Conservation (phyloP, 2,329 filamentous ascomycete genomes). For the Verruconis gallopava region DNA sequence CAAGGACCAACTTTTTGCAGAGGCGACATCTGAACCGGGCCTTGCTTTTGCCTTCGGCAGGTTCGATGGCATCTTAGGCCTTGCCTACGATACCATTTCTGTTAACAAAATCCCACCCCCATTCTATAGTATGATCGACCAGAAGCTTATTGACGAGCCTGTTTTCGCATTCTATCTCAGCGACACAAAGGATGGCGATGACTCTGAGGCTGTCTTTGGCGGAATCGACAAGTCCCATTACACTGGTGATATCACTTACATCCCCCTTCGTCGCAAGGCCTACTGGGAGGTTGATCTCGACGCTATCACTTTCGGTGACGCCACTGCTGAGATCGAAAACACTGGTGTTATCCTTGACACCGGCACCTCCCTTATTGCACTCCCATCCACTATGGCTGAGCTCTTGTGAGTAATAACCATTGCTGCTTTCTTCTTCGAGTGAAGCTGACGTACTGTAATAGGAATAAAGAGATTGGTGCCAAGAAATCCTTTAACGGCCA, state of each 20-base stretch:
- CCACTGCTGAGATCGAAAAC: conserved; percentile 78
- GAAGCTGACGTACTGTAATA: conserved; percentile 18
- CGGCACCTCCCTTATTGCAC: conserved; percentile 91
- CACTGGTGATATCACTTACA: conserved; percentile 77
- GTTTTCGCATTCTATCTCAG: conserved; percentile 96
- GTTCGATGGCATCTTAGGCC: conserved; percentile 91
- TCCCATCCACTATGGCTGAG: conserved; percentile 82
- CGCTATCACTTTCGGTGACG: conserved; percentile 75
- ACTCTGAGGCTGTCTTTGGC: conserved; percentile 83
- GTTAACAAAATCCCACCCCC: conserved; percentile 91
- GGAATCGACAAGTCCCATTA: conserved; percentile 73
- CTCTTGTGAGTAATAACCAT: conserved; percentile 47
- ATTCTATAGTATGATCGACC: conserved; percentile 91
- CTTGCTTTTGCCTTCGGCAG: conserved; percentile 95
- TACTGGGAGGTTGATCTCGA: conserved; percentile 99
- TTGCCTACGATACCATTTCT: conserved; percentile 92
- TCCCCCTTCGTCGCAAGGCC: conserved; percentile 92
- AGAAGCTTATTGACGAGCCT: conserved; percentile 78
- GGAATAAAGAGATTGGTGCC: conserved; percentile 90
- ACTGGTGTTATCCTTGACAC: conserved; percentile 97
- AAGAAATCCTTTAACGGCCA: conserved; percentile 98
- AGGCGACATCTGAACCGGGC: conserved; percentile 90
- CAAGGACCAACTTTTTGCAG: conserved; percentile 86
- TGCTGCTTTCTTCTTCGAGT: not conserved
- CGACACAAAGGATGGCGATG: conserved; percentile 54